phyloP scores from a whole-genome alignment of 2,329 filamentous ascomycete species.

The Cladosporium sp. region DNA sequence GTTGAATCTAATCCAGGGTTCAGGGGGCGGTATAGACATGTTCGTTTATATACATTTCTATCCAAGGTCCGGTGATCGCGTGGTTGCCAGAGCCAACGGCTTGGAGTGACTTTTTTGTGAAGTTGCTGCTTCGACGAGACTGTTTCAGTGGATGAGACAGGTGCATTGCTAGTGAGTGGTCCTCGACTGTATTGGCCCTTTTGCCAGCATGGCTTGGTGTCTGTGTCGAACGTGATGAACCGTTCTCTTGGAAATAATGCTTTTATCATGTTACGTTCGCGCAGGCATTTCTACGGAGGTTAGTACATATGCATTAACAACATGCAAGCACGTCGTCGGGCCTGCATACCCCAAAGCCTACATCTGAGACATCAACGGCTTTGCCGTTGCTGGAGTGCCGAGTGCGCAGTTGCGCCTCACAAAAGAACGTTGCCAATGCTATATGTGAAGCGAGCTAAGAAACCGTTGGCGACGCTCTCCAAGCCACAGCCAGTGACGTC shows the following conservation, averaged over 20 bases:
- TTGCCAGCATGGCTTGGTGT: background rate
- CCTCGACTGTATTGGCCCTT: too few relatives aligned
- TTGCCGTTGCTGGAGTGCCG: slow-evolving; percentile 7
- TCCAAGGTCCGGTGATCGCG: background rate
- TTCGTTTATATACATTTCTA: background rate
- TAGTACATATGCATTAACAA: background rate
- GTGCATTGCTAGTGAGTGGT: background rate
- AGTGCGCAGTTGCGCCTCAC: background rate
- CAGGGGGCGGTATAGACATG: background rate
- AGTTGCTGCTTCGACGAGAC: slow-evolving; percentile 14
- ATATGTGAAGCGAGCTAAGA: too few relatives aligned
- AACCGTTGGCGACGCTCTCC: too few relatives aligned
- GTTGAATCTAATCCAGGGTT: background rate
- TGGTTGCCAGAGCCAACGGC: slow-evolving; percentile 8
- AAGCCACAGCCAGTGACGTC: too few relatives aligned
- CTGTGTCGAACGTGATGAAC: too few relatives aligned
- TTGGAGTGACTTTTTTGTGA: background rate
- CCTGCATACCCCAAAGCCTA: background rate
- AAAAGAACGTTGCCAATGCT: too few relatives aligned
- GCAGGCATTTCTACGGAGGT: background rate
- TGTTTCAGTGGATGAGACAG: slow-evolving; percentile 8
- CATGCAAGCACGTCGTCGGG: background rate
- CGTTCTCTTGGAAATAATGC: too few relatives aligned
- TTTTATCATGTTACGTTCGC: background rate
- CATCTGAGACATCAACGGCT: slow-evolving; percentile 8